Percentiles rank a stretch among this genome's conserved stretches.
Conservation (phyloP, 2,329 filamentous ascomycete genomes). For the Diaporthe sp. region DNA sequence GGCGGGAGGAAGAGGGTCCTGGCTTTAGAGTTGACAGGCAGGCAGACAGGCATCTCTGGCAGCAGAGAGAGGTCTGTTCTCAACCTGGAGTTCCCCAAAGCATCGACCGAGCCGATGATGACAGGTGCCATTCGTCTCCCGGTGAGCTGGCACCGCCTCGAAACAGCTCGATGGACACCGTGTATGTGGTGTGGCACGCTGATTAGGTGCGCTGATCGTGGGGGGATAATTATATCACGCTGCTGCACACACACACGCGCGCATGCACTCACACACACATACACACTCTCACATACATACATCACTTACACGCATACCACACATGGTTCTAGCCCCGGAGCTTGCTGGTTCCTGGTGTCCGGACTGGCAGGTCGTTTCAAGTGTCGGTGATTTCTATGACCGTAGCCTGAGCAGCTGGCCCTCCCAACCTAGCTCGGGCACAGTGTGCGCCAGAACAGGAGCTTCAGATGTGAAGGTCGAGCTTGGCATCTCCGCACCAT, state of each 20-base stretch:
- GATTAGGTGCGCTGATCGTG: not conserved
- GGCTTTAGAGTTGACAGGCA: conserved; percentile 22
- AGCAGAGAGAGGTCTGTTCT: conserved; percentile 1
- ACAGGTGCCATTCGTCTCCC: conserved; percentile 28
- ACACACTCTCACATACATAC: not conserved
- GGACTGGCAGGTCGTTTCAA: conserved; percentile 29
- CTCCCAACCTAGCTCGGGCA: not conserved
- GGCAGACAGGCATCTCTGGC: not conserved
- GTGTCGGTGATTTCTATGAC: conserved; percentile 12
- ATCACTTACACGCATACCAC: not conserved
- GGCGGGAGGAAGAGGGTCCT: conserved; percentile 16
- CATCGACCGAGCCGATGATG: conserved; percentile 22
- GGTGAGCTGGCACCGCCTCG: conserved; percentile 9
- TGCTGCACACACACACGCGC: conserved; percentile 9
- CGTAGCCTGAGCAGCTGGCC: not conserved
- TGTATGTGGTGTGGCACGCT: not conserved
- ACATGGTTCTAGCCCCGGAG: conserved; percentile 19
- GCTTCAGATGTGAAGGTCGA: not conserved
- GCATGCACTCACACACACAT: not conserved
- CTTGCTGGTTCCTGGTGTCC: conserved; percentile 19
- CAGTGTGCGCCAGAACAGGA: not conserved
- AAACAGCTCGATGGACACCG: conserved; percentile 2
- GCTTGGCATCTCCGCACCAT: conserved; percentile 17
- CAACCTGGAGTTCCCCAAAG: conserved; percentile 19
- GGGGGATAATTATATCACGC: conserved; percentile 11